A percentile compares a stretch with the other conserved stretches of the same genome.
phyloP scores from a whole-genome alignment of 2,329 filamentous ascomycete genomes.

The Colletotrichum camelliae region DNA sequence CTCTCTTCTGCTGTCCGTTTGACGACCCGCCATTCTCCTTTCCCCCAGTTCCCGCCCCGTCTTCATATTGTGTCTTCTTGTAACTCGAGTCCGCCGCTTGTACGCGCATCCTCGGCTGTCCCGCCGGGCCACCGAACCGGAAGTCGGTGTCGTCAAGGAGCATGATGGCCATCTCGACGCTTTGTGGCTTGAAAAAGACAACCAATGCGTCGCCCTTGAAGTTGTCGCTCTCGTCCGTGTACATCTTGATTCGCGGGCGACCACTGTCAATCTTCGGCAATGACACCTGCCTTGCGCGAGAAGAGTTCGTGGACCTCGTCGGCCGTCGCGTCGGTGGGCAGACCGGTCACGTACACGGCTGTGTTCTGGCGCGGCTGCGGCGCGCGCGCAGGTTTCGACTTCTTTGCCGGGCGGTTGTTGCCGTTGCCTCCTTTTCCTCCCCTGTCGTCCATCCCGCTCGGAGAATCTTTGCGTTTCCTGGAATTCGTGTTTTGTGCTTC shows the following conservation, averaged over 20 bases:
- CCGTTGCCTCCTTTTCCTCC: constrained; percentile 19
- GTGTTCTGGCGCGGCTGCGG: constrained; percentile 74
- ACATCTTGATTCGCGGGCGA: constrained; percentile 90
- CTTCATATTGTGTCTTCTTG: constrained; percentile 81
- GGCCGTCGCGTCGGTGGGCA: constrained; percentile 79
- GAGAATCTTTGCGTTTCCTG: constrained; percentile 50
- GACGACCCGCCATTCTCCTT: constrained; percentile 39
- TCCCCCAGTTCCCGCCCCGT: constrained; percentile 22
- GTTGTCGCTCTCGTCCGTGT: constrained; percentile 77
- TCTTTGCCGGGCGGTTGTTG: constrained; percentile 44
- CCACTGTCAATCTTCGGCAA: constrained; percentile 91
- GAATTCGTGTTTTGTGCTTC: constrained; percentile 6
- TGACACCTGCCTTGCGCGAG: constrained; percentile 83
- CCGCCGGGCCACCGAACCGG: constrained; percentile 62
- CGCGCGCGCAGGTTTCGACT: constrained; percentile 52
- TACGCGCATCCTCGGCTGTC: constrained; percentile 74
- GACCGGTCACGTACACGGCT: constrained; percentile 88
- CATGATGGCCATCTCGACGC: constrained; percentile 84
- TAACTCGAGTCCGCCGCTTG: constrained; percentile 88
- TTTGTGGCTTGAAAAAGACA: constrained; percentile 94
- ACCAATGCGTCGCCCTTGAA: constrained; percentile 95
- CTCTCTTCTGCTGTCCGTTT: constrained; percentile 36
- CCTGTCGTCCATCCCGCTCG: background rate
- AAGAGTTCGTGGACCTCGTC: constrained; percentile 86
- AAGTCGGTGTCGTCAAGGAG: constrained; percentile 85